Evolutionary conservation across 106 monocot genomes (phyloP), one percentile per base, ranked within the genome.

Genomic region (Allium fistulosum): DNA sequence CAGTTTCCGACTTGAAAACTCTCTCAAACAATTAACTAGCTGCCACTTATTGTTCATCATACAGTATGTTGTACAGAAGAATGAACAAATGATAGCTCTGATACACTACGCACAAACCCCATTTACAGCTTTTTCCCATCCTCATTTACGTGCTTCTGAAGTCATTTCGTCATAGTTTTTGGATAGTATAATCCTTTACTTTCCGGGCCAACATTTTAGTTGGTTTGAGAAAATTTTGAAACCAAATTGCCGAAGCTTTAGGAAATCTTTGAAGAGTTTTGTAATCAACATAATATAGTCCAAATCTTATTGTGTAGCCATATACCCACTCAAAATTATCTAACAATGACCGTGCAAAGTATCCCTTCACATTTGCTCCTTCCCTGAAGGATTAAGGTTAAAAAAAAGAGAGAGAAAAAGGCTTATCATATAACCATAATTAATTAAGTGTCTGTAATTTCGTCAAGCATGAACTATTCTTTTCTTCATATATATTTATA

Each of bases 271-370:
- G 69, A 37, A 71, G 58, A 46, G 79, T 60, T 45, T 70, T 80
- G 60, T 76, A 84, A 55, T 83, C 79, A 9, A 79, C 69, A 49
- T 72, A 79, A n/a, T 79, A 67, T 11, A 83, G 72, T 13, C 83
- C 83, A 13, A 76, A 84, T 50, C 83, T 57, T 7, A 79, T 49
- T 6, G 76, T 73, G 55, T 69, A 84, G n/a, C 83, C 80, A 61
- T 47, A 50, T 26, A 16, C 48, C 83, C 80, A 84, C 48, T 84
- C 83, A 46, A 84, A 79, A 14, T 84, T 80, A 70, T 84, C 83
- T 50, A 80, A 47, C 8, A 83, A 17, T 49, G 83, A 79, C 83
- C 83, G 79, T 52, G 83, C 80, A 52, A 84, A 84, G 45, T 76
- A 84, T 73, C 83, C 83, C 59, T 68, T 72, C 60, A 84, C 79